Percentiles rank a stretch among this genome's conserved stretches.
These are phyloP conservation scores for Trametes villosa DNA, from an alignment of 768 basidiomycete species.

Conservation along the genomic window DNA sequence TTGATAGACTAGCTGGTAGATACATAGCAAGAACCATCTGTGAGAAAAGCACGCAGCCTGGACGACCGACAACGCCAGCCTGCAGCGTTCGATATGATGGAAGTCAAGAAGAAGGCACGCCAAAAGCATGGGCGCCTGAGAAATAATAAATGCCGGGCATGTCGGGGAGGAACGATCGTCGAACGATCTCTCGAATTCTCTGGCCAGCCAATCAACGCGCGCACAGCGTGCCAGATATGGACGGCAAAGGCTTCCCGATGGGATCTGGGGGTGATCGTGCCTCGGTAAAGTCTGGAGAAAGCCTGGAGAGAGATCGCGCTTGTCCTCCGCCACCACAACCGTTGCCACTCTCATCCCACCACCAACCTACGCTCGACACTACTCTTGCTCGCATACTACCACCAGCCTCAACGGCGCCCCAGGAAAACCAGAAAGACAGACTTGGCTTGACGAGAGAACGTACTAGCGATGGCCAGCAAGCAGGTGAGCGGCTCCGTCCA, in stretches of 20 bases:
- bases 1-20: too few species aligned
- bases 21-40: background rate
- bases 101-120: background rate
- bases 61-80: too few species aligned
- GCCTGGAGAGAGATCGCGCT: background rate
- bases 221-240: background rate
- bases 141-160: background rate
- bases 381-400: background rate
- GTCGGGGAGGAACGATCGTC: conserved; percentile 7
- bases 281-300: conserved; percentile 5
- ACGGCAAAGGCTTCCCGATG: conserved; percentile 25
- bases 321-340: conserved; percentile 20
- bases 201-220: conserved; percentile 15
- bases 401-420: too few species aligned
- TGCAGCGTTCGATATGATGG: background rate
- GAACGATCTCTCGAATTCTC: conserved; percentile 20
- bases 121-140: background rate
- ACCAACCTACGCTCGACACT: background rate
- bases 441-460: background rate
- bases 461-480: conserved; percentile 67
- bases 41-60: background rate
- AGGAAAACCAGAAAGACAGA: too few species aligned
- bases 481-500: conserved; percentile 47
- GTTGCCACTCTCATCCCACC: conserved; percentile 19
- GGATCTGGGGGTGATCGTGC: conserved; percentile 23